Evolutionary conservation across 225 moss, liverwort and hornwort genomes (phyloP).

Genomic region (Polytrichum formosum): DNA sequence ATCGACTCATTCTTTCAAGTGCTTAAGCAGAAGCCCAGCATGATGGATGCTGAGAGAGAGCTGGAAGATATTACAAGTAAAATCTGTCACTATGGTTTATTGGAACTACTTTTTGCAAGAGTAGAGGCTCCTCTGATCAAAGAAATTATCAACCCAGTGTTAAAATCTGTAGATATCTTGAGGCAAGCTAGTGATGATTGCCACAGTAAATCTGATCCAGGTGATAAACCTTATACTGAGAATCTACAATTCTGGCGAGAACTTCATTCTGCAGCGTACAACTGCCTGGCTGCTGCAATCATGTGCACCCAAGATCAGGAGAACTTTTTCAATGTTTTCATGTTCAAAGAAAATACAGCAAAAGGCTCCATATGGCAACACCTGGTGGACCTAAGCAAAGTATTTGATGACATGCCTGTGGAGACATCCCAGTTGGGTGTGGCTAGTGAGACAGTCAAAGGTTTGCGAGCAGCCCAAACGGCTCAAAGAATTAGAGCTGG

Average conservation of each 20-base stretch:
- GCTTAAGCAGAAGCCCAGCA: slow-evolving; percentile 40
- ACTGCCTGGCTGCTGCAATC: slow-evolving; percentile 67
- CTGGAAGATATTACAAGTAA: slow-evolving; percentile 63
- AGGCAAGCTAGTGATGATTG: slow-evolving; percentile 52
- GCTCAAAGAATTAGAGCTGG: slow-evolving; percentile 23
- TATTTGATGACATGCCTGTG: slow-evolving; percentile 71
- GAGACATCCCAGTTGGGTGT: slow-evolving; percentile 55
- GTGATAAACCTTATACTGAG: slow-evolving; percentile 31
- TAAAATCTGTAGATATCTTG: slow-evolving; percentile 49
- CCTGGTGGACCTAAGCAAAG: slow-evolving; percentile 70
- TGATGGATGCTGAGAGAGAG: slow-evolving; percentile 56
- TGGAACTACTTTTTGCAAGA: slow-evolving; percentile 63
- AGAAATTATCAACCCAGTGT: slow-evolving; percentile 52
- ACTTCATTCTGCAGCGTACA: slow-evolving; percentile 76
- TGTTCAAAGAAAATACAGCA: slow-evolving; percentile 57
- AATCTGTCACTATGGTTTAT: slow-evolving; percentile 67
- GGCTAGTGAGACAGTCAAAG: slow-evolving; percentile 53
- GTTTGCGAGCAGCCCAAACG: slow-evolving; percentile 61
- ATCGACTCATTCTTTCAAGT: slow-evolving; percentile 38
- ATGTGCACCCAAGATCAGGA: slow-evolving; percentile 67
- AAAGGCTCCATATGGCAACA: slow-evolving; percentile 68
- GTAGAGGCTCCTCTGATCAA: slow-evolving; percentile 43
- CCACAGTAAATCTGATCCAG: slow-evolving; percentile 50
- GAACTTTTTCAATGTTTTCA: slow-evolving; percentile 54
- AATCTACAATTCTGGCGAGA: slow-evolving; percentile 62